Evolutionary conservation across 805 yeast species (phyloP), one percentile per base, ranked within the genome.

Genomic region (Wickerhamiella domercqiae): DNA sequence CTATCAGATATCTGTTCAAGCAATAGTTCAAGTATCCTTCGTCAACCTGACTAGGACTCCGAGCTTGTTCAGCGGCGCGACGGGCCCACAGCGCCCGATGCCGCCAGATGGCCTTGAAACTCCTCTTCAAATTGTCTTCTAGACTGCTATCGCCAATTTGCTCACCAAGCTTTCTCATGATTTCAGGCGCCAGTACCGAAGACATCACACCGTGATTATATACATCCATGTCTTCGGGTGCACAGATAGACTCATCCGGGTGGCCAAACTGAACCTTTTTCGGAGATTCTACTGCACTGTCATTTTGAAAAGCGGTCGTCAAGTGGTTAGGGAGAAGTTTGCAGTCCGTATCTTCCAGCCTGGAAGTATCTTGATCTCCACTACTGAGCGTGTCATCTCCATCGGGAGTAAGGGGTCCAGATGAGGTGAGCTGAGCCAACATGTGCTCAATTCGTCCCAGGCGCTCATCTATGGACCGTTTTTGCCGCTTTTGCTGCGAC

Each of bases 401-500:
- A n/a, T n/a, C n/a, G n/a, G n/a, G n/a, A n/a, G n/a, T n/a, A n/a
- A n/a, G n/a, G n/a, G n/a, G n/a, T n/a, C n/a, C n/a, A n/a, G n/a
- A n/a, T n/a, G n/a, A n/a, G n/a, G n/a, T n/a, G n/a, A 48, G 44
- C 19, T 33, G 38, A 29, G 40, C 46, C 17, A 52, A 42, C 42
- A 51, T 35, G 11, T 34, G 26, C 38, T 52, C 56, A 20, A 51
- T 49, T 21, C 53, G 40, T 28, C 38, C 45, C 26, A 51, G 46
- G 7, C 56, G 39, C 24, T 29, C 20, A 29, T 29, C 19, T 19
- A 28, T 17, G 22, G 21, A 14, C 5, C 30, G 30, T n/a, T 28
- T 28, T 15, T 17, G n/a, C n/a, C n/a, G n/a, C n/a, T n/a, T n/a
- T n/a, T n/a, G n/a, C n/a, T n/a, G n/a, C n/a, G n/a, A n/a, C n/a